Base-by-base conservation (phyloP, 495 filamentous ascomycete genomes). In the Thermochaetoides thermophila region DNA sequence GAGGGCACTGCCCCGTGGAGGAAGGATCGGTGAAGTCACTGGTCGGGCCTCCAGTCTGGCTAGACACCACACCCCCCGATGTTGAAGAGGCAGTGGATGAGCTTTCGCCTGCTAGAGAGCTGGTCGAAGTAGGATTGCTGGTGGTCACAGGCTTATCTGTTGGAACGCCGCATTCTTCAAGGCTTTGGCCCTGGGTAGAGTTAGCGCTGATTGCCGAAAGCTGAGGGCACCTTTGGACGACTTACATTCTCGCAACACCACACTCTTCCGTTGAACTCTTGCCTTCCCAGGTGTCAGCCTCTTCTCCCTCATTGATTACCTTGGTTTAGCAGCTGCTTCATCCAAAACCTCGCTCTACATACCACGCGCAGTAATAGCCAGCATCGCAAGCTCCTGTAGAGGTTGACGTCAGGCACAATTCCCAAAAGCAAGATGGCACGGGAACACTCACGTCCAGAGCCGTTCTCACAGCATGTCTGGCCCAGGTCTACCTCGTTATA, bases 201-300 rank as follows among this genome's bases (percentile, higher is more conserved):
- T 44, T 31, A 44, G 34, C 5, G n/a, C n/a, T n/a, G n/a, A n/a
- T n/a, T n/a, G n/a, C n/a, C n/a, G n/a, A n/a, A n/a, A n/a, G n/a
- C n/a, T n/a, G n/a, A n/a, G n/a, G n/a, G n/a, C n/a, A n/a, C n/a
- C n/a, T n/a, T n/a, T n/a, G n/a, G n/a, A 29, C 9, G 3, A 29
- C 49, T 37, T 29, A 47, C 49, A 40, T 53, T 27, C 25, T 45
- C 36, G 23, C 50, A 53, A 14, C 50, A 53, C 50, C 50, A 53
- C 5, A 45, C 44, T 12, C 34, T 32, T 3, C 46, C 46, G 7
- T 40, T 44, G 21, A 50, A 42, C 7, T 35, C 34, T 9, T 45
- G 37, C 47, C n/a, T n/a, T n/a, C n/a, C n/a, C n/a, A n/a, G n/a
- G n/a, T n/a, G n/a, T n/a, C n/a, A n/a, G n/a, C n/a, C n/a, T n/a